These are phyloP conservation scores for Colletotrichum nymphaeae DNA, from an alignment of 2,329 filamentous ascomycete genomes.

Conservation along the genomic window DNA sequence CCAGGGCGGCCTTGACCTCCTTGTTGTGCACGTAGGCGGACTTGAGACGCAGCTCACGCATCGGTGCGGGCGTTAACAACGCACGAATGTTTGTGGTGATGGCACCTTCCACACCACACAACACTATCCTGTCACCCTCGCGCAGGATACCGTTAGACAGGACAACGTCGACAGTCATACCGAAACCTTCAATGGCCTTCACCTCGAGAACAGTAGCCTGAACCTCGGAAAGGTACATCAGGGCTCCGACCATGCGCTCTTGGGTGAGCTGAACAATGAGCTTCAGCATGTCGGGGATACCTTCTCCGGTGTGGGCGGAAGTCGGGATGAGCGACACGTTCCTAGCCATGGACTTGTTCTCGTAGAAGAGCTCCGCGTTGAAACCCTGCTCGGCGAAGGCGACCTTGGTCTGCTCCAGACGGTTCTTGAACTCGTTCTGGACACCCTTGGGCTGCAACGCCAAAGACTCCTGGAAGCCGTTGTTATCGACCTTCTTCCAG, in stretches of 20 bases:
- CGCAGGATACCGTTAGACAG: conserved; percentile 94
- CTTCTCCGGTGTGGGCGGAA: conserved; percentile 97
- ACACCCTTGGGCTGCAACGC: conserved; percentile 91
- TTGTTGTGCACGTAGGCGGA: conserved; percentile 99
- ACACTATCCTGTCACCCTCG: conserved; percentile 93
- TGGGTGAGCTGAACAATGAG: conserved; percentile 92
- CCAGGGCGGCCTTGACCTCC: conserved; percentile 96
- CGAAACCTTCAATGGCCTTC: conserved; percentile 98
- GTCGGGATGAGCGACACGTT: conserved; percentile 97
- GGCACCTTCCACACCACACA: conserved; percentile 96
- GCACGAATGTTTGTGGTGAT: conserved; percentile 97
- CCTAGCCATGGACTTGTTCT: conserved; percentile 97
- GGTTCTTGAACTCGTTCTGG: conserved; percentile 92
- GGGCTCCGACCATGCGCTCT: conserved; percentile 94
- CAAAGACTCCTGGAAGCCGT: conserved; percentile 95
- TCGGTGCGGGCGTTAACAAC: conserved; percentile 88
- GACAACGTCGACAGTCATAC: conserved; percentile 98
- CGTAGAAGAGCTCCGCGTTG: conserved; percentile 96
- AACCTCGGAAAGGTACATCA: conserved; percentile 99
- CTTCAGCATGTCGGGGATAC: conserved; percentile 99
- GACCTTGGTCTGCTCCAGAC: conserved; percentile 90
- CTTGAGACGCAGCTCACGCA: conserved; percentile 95
- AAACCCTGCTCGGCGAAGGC: conserved; percentile 97
- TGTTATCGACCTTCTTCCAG: conserved; percentile 99
- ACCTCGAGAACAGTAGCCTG: conserved; percentile 98